Conservation (phyloP, 148 eudicot species). For the Vaccinium vitisidaea region DNA sequence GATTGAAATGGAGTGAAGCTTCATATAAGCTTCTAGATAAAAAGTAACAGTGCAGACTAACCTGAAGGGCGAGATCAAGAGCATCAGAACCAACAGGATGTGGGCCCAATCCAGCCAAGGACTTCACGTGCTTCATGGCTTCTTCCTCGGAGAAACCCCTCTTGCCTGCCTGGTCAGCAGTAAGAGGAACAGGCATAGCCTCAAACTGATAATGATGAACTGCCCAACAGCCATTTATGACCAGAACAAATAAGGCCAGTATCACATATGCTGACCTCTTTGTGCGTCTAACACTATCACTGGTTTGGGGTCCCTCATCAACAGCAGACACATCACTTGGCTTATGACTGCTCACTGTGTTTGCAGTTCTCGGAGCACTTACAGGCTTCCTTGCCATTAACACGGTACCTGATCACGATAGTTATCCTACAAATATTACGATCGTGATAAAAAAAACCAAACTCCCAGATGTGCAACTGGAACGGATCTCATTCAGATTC, state of each 20-base stretch:
- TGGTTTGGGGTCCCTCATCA: constrained; percentile 8
- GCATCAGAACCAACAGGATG: constrained; percentile 84
- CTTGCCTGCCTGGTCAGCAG: constrained; percentile 67
- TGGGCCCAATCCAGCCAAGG: constrained; percentile 71
- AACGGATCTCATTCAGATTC: not conserved
- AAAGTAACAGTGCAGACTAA: constrained; percentile 19
- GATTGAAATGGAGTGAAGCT: not conserved
- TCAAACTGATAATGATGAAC: constrained; percentile 64
- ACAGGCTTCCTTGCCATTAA: constrained; percentile 18
- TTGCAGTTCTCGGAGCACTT: not conserved
- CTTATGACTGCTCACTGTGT: not conserved
- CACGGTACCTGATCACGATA: constrained; percentile 10
- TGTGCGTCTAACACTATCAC: constrained; percentile 12
- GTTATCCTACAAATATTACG: not conserved
- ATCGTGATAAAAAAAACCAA: not conserved
- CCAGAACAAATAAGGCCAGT: constrained; percentile 53
- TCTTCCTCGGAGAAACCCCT: constrained; percentile 84
- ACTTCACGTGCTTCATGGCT: constrained; percentile 71
- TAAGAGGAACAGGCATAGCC: constrained; percentile 60
- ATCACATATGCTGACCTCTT: constrained; percentile 60
- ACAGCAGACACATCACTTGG: not conserved
- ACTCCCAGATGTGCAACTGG: not conserved
- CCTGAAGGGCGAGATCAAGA: constrained; percentile 73
- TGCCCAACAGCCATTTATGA: constrained; percentile 56
- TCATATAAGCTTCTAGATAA: not conserved